These are phyloP conservation scores for Solanum neorickii DNA, from an alignment of 257 asterid genomes.

Conservation along the genomic window DNA sequence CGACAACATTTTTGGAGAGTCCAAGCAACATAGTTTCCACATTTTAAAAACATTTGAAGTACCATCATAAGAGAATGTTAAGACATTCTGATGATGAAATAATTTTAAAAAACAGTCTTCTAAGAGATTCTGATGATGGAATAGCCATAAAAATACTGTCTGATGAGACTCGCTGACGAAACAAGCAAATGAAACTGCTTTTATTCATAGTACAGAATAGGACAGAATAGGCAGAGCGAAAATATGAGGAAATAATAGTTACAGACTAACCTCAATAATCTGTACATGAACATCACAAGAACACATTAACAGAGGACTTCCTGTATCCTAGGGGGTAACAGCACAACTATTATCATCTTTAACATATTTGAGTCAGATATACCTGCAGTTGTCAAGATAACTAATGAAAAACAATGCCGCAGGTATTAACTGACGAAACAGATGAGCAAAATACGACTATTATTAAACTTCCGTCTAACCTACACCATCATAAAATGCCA, in stretches of 20 bases:
- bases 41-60: not conserved
- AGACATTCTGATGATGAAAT: not conserved
- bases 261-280: constrained; percentile 12
- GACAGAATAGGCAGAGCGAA: not conserved
- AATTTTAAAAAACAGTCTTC: not conserved
- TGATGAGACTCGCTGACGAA: not conserved
- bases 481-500: constrained; percentile 11
- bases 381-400: constrained; percentile 20
- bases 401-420: not conserved
- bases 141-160: not conserved
- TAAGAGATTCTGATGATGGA: not conserved
- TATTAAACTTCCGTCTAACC: constrained; percentile 20
- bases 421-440: not conserved
- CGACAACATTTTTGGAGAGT: not conserved
- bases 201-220: not conserved
- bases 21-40: not conserved
- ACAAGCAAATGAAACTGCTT: not conserved
- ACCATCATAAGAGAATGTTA: not conserved
- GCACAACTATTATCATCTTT: not conserved
- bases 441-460: not conserved
- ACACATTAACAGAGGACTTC: not conserved
- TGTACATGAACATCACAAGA: not conserved
- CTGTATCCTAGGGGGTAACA: not conserved
- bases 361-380: not conserved
- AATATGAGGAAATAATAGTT: not conserved